phyloP scores from a whole-genome alignment of 2,329 filamentous ascomycete genomes.

The Lasiodiplodia hormozganensis region DNA sequence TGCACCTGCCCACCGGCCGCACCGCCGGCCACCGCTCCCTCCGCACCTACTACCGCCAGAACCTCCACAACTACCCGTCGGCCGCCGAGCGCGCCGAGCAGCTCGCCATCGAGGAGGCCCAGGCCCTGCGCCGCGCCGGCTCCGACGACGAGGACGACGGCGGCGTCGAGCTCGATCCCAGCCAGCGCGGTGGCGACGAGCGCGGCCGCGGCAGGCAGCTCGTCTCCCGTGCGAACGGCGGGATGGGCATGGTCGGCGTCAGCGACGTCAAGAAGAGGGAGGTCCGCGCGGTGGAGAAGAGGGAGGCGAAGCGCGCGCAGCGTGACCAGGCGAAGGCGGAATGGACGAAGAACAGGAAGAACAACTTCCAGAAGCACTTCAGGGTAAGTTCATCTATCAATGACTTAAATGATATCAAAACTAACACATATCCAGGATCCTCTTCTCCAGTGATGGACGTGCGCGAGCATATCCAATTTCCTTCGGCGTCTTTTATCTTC shows the following conservation, averaged over 20 bases:
- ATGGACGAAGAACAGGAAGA: slow-evolving; percentile 73
- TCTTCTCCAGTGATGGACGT: slow-evolving; percentile 53
- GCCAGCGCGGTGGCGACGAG: slow-evolving; percentile 30
- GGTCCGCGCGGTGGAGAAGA: slow-evolving; percentile 70
- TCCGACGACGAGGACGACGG: slow-evolving; percentile 52
- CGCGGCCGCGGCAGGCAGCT: slow-evolving; percentile 44
- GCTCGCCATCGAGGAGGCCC: slow-evolving; percentile 62
- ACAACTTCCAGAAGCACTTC: slow-evolving; percentile 81
- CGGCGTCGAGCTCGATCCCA: slow-evolving; percentile 41
- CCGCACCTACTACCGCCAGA: slow-evolving; percentile 89
- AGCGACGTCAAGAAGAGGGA: slow-evolving; percentile 76
- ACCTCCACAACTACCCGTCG: slow-evolving; percentile 83
- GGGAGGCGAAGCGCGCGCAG: slow-evolving; percentile 70
- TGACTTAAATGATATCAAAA: neutral
- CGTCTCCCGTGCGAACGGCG: slow-evolving; percentile 74
- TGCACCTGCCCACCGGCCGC: slow-evolving; percentile 89
- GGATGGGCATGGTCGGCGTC: slow-evolving; percentile 77
- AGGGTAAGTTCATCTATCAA: slow-evolving; percentile 47
- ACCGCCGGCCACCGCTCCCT: slow-evolving; percentile 89
- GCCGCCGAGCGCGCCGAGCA: slow-evolving; percentile 76
- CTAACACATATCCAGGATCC: slow-evolving; percentile 51
- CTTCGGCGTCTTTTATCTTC: neutral
- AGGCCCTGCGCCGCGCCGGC: slow-evolving; percentile 22
- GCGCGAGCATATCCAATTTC: neutral
- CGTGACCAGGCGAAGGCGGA: slow-evolving; percentile 65